Conservation (phyloP, 2,329 filamentous ascomycete genomes). For the Zelopaecilomyces penicillatus region DNA sequence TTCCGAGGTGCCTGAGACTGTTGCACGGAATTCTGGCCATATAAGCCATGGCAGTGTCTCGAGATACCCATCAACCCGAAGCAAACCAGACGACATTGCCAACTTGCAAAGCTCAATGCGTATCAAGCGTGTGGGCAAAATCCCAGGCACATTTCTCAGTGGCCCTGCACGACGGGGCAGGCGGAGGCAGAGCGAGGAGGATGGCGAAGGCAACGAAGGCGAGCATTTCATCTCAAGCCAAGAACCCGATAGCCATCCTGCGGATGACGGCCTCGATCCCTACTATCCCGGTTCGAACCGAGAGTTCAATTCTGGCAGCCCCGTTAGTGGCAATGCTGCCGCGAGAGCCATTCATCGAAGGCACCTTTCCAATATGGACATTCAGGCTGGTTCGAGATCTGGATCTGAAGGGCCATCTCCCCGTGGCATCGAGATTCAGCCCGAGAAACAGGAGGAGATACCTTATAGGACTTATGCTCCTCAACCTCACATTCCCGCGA, state of each 20-base stretch:
- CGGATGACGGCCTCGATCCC: conserved; percentile 30
- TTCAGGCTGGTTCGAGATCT: conserved; percentile 15
- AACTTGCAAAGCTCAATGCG: conserved; percentile 67
- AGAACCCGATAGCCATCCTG: conserved; percentile 33
- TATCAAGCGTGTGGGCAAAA: conserved; percentile 66
- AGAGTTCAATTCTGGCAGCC: conserved; percentile 51
- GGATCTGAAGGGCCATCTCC: conserved; percentile 24
- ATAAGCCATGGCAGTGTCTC: conserved; percentile 44
- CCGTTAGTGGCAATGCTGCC: conserved; percentile 41
- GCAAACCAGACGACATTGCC: conserved; percentile 52
- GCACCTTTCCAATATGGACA: conserved; percentile 29
- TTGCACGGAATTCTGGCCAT: conserved; percentile 37
- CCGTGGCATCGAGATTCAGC: conserved; percentile 12
- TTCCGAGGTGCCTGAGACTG: conserved; percentile 41
- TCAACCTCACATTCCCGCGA: conserved; percentile 50
- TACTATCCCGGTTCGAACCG: conserved; percentile 36
- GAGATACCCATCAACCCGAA: conserved; percentile 42
- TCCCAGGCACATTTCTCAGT: conserved; percentile 69
- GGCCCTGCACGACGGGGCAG: conserved; percentile 71
- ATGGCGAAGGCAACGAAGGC: conserved; percentile 40
- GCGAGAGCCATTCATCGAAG: conserved; percentile 34
- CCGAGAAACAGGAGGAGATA: conserved; percentile 30
- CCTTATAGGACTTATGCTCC: conserved; percentile 35
- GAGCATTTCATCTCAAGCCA: conserved; percentile 32
- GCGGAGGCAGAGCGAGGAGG: conserved; percentile 59